Percentiles rank a stretch among this genome's conserved stretches.
phyloP scores from a whole-genome alignment of 1,139 yeast genomes.

The Yamadazyma songkhlaensis region DNA sequence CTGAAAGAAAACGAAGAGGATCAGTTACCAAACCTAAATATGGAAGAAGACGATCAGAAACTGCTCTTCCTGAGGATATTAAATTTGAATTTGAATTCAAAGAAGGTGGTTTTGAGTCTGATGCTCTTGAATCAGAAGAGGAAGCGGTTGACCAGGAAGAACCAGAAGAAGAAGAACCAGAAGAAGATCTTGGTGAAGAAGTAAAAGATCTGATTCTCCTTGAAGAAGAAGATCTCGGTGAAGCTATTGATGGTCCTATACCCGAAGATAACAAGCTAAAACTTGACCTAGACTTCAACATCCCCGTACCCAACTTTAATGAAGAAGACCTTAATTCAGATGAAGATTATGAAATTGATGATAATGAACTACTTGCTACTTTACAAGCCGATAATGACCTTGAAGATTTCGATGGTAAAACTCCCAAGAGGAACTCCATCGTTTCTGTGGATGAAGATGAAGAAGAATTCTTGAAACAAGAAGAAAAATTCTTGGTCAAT shows the following conservation, averaged over 20 bases:
- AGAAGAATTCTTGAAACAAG: slow-evolving; percentile 45
- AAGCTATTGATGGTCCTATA: slow-evolving; percentile 39
- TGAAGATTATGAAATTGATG: slow-evolving; percentile 69
- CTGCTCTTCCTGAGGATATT: slow-evolving; percentile 46
- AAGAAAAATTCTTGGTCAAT: slow-evolving; percentile 45
- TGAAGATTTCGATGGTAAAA: slow-evolving; percentile 35
- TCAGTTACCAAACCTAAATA: slow-evolving; percentile 25
- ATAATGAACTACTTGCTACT: slow-evolving; percentile 66
- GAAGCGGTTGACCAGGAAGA: slow-evolving; percentile 37
- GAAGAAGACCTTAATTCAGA: slow-evolving; percentile 60
- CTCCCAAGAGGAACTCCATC: slow-evolving; percentile 36
- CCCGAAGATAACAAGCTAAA: slow-evolving; percentile 16
- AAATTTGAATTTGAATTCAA: slow-evolving; percentile 60
- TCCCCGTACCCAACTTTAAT: slow-evolving; percentile 49
- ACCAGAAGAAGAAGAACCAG: slow-evolving; percentile 50
- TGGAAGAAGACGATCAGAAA: slow-evolving; percentile 40
- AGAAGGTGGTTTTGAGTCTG: slow-evolving; percentile 18
- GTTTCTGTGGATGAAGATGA: slow-evolving; percentile 55
- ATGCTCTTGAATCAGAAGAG: slow-evolving; percentile 37
- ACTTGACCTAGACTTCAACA: slow-evolving; percentile 37
- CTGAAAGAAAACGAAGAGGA: slow-evolving; percentile 18
- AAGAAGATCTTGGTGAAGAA: slow-evolving; percentile 17
- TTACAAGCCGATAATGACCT: slow-evolving; percentile 64
- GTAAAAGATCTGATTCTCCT: slow-evolving; percentile 5
- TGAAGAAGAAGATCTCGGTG: slow-evolving; percentile 67